A percentile compares a stretch with the other conserved stretches of the same genome.
Evolutionary conservation across 1,284 basidiomycete species (phyloP).

Genomic region (Sanguinoderma infundibulare): DNA sequence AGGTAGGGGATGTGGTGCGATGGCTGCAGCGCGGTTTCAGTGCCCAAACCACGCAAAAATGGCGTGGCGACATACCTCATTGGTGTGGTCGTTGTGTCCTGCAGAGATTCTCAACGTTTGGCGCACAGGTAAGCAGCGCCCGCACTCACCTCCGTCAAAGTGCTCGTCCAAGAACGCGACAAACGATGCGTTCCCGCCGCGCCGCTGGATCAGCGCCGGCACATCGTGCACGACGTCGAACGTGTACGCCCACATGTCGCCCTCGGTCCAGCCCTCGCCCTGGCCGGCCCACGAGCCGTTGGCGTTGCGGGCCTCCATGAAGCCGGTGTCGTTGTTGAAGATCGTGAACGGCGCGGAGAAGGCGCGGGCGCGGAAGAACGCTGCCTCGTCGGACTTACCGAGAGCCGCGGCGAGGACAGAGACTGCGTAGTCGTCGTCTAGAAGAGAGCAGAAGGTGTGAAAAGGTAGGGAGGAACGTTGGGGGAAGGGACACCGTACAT

Average conservation of each 20-base stretch:
- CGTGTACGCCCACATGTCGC: constrained; percentile 85
- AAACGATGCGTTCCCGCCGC: constrained; percentile 70
- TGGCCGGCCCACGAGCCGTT: constrained; percentile 76
- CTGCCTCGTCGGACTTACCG: constrained; percentile 53
- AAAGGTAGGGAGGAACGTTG: neutral
- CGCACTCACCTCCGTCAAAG: constrained; percentile 62
- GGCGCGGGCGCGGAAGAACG: constrained; percentile 59
- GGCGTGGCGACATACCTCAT: constrained; percentile 61
- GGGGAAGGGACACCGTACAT: constrained; percentile 47
- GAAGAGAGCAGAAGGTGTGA: neutral
- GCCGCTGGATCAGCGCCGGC: constrained; percentile 60
- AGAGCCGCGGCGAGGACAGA: constrained; percentile 62
- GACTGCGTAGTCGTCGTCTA: constrained; percentile 82
- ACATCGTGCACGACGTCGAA: constrained; percentile 80
- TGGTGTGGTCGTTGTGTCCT: constrained; percentile 85
- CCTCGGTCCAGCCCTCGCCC: constrained; percentile 79
- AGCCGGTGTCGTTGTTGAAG: constrained; percentile 76
- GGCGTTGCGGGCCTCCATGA: constrained; percentile 80
- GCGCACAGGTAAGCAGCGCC: neutral
- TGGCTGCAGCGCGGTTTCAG: constrained; percentile 47
- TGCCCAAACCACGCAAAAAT: neutral
- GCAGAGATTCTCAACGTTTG: neutral
- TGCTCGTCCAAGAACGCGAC: constrained; percentile 75
- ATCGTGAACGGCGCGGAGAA: constrained; percentile 61
- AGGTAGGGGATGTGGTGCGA: constrained; percentile 87